These are phyloP conservation scores for Cordia subcordata DNA, from an alignment of 257 asterid genomes.

Conservation along the genomic window DNA sequence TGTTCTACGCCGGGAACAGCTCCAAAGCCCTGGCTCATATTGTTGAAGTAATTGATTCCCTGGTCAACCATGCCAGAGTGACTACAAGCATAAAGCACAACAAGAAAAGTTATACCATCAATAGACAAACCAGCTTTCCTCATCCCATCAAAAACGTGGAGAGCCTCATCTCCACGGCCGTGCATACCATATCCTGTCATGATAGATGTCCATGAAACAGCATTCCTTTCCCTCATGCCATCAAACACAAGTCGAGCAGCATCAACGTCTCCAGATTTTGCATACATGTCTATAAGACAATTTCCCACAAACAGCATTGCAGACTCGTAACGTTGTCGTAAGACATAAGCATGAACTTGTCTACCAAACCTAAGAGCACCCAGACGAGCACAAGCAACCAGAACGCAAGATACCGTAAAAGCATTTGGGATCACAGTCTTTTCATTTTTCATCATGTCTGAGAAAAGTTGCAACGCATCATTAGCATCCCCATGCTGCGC, in stretches of 20 bases:
- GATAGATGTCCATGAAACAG: conserved; percentile 78
- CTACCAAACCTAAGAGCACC: conserved; percentile 62
- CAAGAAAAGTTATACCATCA: conserved; percentile 80
- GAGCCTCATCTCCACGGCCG: conserved; percentile 76
- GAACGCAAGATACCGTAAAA: conserved; percentile 67
- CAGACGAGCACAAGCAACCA: conserved; percentile 81
- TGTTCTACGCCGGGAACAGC: conserved; percentile 69
- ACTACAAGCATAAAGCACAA: conserved; percentile 84
- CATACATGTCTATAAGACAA: conserved; percentile 88
- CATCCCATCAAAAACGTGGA: conserved; percentile 57
- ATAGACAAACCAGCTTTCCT: conserved; percentile 35
- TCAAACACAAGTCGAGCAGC: conserved; percentile 67
- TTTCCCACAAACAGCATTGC: conserved; percentile 66
- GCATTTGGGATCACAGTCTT: conserved; percentile 56
- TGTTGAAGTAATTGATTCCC: conserved; percentile 66
- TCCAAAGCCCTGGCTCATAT: conserved; percentile 52
- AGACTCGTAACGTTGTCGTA: conserved; percentile 54
- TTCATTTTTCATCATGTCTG: conserved; percentile 48
- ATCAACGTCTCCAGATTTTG: conserved; percentile 82
- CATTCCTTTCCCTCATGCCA: conserved; percentile 50
- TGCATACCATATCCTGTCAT: conserved; percentile 94
- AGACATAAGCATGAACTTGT: conserved; percentile 66
- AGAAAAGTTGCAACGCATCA: conserved; percentile 61
- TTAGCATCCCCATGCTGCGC: conserved; percentile 86
- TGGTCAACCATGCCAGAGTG: conserved; percentile 80